A percentile compares a stretch with the other conserved stretches of the same genome.
Evolutionary conservation across 345 rosid genomes (phyloP).

Genomic region (Eucalyptus guilfoylei): DNA sequence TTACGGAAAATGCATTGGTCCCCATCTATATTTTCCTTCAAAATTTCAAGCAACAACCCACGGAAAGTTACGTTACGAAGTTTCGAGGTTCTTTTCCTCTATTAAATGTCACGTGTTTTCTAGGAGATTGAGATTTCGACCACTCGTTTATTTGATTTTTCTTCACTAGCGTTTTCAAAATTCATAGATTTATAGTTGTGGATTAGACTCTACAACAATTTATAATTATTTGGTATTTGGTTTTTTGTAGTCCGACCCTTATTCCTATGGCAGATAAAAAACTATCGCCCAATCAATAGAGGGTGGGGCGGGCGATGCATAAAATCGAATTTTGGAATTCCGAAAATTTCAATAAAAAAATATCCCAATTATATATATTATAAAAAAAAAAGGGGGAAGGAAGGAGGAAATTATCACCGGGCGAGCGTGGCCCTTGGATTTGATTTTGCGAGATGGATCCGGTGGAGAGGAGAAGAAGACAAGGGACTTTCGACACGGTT

Average conservation of each 20-base stretch:
- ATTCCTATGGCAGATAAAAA: accelerated
- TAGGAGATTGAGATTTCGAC: accelerated
- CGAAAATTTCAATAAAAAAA: too few relatives aligned
- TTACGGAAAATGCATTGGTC: background rate
- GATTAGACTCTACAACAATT: too few relatives aligned
- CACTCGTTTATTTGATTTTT: accelerated
- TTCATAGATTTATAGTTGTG: accelerated
- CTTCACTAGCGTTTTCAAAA: accelerated
- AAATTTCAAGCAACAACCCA: accelerated
- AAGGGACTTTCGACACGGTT: background rate
- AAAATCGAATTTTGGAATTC: background rate
- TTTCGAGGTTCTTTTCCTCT: accelerated
- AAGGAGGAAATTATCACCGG: background rate
- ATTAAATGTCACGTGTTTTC: background rate
- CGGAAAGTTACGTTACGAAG: accelerated
- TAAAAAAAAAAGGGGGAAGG: too few relatives aligned
- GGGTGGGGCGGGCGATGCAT: background rate
- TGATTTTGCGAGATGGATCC: background rate
- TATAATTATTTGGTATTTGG: accelerated
- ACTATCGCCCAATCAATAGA: too few relatives aligned
- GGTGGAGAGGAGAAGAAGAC: background rate
- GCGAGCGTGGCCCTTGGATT: background rate
- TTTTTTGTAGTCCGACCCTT: accelerated
- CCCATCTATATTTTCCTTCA: background rate
- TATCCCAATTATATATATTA: background rate